Conservation (phyloP, 768 basidiomycete genomes). For the Stropharia rugosoannulata region DNA sequence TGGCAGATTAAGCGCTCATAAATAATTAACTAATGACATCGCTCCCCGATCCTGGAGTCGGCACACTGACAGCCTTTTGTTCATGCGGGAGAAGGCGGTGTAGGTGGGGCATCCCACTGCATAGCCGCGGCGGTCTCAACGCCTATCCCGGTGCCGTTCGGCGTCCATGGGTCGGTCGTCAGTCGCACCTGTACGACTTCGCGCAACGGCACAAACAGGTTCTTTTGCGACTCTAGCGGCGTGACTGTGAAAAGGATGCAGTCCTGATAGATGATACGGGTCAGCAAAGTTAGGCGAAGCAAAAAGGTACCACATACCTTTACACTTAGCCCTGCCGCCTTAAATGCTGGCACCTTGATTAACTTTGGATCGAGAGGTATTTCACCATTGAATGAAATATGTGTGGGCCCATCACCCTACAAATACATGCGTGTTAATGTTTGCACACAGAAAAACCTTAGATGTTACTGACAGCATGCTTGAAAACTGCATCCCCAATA, state of each 20-base stretch:
- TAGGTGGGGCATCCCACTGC: slow-evolving; percentile 15
- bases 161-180: slow-evolving; percentile 59
- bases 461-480: slow-evolving; percentile 43
- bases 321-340: slow-evolving; percentile 60
- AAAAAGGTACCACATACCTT: slow-evolving; percentile 40
- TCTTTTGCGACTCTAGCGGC: slow-evolving; percentile 54
- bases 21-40: too few species aligned
- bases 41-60: neutral
- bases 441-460: neutral
- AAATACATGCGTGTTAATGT: neutral
- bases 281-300: neutral
- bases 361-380: slow-evolving; percentile 44
- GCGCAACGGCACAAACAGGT: slow-evolving; percentile 59
- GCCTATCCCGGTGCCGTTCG: slow-evolving; percentile 36
- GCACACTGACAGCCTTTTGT: neutral
- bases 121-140: slow-evolving; percentile 13
- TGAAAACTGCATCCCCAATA: slow-evolving; percentile 65
- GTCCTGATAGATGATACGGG: slow-evolving; percentile 42
- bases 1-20: too few species aligned
- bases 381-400: slow-evolving; percentile 62
- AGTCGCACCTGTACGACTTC: slow-evolving; percentile 63
- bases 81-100: slow-evolving; percentile 10
- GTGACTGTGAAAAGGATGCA: slow-evolving; percentile 60
- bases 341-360: slow-evolving; percentile 62
- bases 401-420: slow-evolving; percentile 65